These are phyloP conservation scores for Penicillium verhagenii DNA, from an alignment of 495 filamentous ascomycete genomes.

Conservation along the genomic window DNA sequence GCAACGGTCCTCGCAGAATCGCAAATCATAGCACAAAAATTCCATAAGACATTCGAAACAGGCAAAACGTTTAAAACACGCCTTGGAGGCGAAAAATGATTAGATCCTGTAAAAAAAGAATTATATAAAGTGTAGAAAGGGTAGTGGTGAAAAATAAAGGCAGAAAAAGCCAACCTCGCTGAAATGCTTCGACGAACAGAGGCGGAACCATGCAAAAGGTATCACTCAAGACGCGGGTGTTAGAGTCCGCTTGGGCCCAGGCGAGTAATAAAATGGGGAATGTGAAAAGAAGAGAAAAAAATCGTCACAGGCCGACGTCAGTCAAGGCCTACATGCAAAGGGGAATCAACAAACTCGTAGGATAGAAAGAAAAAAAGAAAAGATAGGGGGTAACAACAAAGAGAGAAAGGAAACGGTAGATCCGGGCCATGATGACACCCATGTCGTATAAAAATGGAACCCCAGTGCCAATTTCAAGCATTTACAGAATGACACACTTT, in stretches of 20 bases:
- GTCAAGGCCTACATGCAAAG: slow-evolving; percentile 23
- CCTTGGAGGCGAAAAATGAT: neutral
- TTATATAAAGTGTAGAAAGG: slow-evolving; percentile 27
- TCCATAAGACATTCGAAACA: neutral
- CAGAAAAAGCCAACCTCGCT: slow-evolving; percentile 26
- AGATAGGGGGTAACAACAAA: neutral
- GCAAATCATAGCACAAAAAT: no score
- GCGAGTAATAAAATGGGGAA: slow-evolving; percentile 7
- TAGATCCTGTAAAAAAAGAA: slow-evolving; percentile 15
- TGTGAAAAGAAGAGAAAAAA: neutral
- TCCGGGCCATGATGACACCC: no score
- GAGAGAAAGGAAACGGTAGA: neutral
- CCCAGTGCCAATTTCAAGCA: neutral
- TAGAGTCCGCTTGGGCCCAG: slow-evolving; percentile 1
- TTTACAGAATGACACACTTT: slow-evolving; percentile 37
- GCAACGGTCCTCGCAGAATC: no score
- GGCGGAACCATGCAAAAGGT: slow-evolving; percentile 22
- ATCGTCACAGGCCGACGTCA: neutral
- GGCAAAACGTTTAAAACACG: neutral
- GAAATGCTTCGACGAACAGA: slow-evolving; percentile 21
- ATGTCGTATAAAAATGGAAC: no score
- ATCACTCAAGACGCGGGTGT: slow-evolving; percentile 2
- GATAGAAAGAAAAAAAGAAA: slow-evolving; percentile 5
- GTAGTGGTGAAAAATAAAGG: slow-evolving; percentile 8
- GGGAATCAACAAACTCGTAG: slow-evolving; percentile 25